These are phyloP conservation scores for Pichia sp. DNA, from an alignment of 1,139 yeast genomes.

Conservation along the genomic window DNA sequence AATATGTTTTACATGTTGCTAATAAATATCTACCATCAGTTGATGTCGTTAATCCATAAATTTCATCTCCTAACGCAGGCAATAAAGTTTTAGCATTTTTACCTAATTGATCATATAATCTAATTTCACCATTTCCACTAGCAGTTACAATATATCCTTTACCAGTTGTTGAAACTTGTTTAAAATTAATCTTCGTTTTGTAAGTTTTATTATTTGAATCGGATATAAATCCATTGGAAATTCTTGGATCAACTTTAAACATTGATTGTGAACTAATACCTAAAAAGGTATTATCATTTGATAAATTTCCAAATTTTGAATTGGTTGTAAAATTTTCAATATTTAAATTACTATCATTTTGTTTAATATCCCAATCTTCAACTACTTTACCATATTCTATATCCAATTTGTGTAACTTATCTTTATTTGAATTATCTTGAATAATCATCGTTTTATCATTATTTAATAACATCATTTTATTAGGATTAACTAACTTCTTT, in stretches of 20 bases:
- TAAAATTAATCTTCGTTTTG: conserved; percentile 50
- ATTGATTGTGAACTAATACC: conserved; percentile 63
- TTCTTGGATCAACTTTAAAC: conserved; percentile 74
- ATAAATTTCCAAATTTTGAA: conserved; percentile 64
- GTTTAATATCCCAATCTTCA: conserved; percentile 61
- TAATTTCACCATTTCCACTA: conserved; percentile 65
- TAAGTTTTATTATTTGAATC: conserved; percentile 49
- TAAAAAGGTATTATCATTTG: conserved; percentile 64
- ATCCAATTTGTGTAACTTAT: conserved; percentile 65
- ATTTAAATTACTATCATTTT: conserved; percentile 37
- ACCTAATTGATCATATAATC: conserved; percentile 67
- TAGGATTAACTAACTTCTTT: conserved; percentile 43
- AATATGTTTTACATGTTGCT: conserved; percentile 68
- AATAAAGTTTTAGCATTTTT: conserved; percentile 66
- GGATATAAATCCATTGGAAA: conserved; percentile 49
- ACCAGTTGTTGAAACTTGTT: conserved; percentile 64
- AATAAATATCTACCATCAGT: conserved; percentile 78
- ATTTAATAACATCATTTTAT: conserved; percentile 66
- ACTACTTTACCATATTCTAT: conserved; percentile 70
- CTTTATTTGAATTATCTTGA: conserved; percentile 42
- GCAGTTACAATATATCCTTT: conserved; percentile 73
- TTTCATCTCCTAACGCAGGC: conserved; percentile 76
- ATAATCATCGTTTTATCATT: conserved; percentile 65
- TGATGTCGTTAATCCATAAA: conserved; percentile 61
- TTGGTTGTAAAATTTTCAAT: conserved; percentile 60